Conservation (phyloP, 148 eudicot species). For the Cornus kousa region DNA sequence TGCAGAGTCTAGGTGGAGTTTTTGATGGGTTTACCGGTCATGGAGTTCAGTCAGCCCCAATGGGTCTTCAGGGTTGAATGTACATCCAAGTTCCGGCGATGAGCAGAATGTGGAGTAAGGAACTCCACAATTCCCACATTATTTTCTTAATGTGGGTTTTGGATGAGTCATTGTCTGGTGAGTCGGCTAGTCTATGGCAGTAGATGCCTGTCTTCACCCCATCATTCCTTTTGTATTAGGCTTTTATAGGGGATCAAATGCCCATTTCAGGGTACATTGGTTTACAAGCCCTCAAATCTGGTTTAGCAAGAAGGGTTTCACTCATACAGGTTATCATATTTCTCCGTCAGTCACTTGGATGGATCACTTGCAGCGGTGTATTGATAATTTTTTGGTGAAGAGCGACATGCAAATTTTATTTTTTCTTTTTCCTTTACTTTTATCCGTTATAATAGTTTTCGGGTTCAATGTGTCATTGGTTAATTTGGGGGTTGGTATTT, state of each 20-base stretch:
- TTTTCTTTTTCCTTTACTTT: not conserved
- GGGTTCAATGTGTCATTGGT: not conserved
- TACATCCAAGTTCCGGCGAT: not conserved
- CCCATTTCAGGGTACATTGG: slow-evolving; percentile 7
- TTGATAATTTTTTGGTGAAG: not conserved
- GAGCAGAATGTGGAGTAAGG: not conserved
- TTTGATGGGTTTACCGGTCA: slow-evolving; percentile 18
- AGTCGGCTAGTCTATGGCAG: slow-evolving; percentile 25
- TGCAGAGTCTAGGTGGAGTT: slow-evolving; percentile 7
- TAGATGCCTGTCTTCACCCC: slow-evolving; percentile 15
- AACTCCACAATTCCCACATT: not conserved
- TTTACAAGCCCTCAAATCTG: slow-evolving; percentile 11
- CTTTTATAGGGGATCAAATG: slow-evolving; percentile 4
- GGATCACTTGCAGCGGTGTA: not conserved
- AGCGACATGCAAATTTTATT: not conserved
- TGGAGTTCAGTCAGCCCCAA: slow-evolving; percentile 10
- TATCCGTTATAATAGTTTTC: not conserved
- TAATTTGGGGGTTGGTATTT: slow-evolving; percentile 6
- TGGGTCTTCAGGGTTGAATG: not conserved
- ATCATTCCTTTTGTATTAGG: slow-evolving; percentile 9
- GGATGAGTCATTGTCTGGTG: not conserved
- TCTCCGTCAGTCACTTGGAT: not conserved
- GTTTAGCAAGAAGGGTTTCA: not conserved
- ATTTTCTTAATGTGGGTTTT: not conserved
- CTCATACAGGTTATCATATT: not conserved